These are phyloP conservation scores for Trichoderma lentiforme DNA, from an alignment of 2,329 filamentous ascomycete species.

Conservation along the genomic window DNA sequence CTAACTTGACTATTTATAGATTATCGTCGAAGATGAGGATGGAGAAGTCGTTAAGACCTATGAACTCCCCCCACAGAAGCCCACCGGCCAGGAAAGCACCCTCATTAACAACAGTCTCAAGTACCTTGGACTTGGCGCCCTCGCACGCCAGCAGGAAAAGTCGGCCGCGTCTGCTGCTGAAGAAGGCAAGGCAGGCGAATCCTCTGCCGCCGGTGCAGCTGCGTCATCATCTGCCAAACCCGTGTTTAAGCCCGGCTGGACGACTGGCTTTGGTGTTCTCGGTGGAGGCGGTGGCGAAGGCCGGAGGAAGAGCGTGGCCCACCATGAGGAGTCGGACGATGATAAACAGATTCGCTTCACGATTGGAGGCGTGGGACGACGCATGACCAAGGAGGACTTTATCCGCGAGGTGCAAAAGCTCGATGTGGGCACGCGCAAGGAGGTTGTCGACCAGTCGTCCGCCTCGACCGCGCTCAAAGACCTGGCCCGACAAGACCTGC, in stretches of 20 bases:
- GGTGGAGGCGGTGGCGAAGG: constrained; percentile 37
- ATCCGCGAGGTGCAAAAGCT: constrained; percentile 70
- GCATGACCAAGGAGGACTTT: constrained; percentile 80
- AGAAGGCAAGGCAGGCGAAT: constrained; percentile 31
- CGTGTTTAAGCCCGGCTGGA: constrained; percentile 49
- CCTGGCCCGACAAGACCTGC: constrained; percentile 43
- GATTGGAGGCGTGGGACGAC: constrained; percentile 66
- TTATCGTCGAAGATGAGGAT: constrained; percentile 84
- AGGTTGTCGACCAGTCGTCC: constrained; percentile 50
- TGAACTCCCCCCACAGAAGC: constrained; percentile 61
- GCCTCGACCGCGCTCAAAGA: constrained; percentile 49
- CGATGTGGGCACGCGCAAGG: constrained; percentile 60
- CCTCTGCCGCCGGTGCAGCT: constrained; percentile 27
- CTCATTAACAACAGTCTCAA: constrained; percentile 47
- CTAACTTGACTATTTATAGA: constrained; percentile 40
- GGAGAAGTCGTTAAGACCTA: constrained; percentile 85
- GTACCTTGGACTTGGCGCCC: constrained; percentile 51
- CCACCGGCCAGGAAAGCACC: constrained; percentile 38
- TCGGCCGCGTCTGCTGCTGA: constrained; percentile 29
- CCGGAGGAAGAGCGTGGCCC: constrained; percentile 40
- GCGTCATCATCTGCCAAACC: constrained; percentile 32
- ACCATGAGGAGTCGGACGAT: constrained; percentile 55
- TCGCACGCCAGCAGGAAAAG: constrained; percentile 41
- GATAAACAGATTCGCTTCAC: constrained; percentile 74
- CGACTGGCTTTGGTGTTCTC: constrained; percentile 38